These are phyloP conservation scores for Skeletonema menzelii DNA, from an alignment of 108 stramenopile genomes.

Conservation along the genomic window DNA sequence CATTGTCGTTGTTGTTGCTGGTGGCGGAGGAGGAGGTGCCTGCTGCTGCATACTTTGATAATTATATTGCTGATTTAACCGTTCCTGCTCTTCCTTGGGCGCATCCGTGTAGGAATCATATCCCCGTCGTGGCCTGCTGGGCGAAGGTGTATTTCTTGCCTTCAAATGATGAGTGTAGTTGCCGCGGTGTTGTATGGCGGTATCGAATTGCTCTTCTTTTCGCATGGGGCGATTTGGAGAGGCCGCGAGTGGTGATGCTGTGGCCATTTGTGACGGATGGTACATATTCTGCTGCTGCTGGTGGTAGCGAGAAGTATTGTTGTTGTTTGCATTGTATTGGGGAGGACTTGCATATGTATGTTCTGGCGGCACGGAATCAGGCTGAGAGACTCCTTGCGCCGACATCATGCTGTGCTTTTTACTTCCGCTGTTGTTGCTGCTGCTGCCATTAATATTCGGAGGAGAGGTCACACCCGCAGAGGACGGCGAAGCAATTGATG, in stretches of 20 bases:
- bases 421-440: background rate
- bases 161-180: slow-evolving; percentile 5
- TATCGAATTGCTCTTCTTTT: background rate
- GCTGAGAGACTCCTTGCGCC: background rate
- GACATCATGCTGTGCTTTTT: background rate
- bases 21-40: background rate
- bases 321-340: background rate
- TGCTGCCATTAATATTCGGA: background rate
- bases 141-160: background rate
- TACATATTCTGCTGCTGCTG: background rate
- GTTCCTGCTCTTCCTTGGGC: slow-evolving; percentile 1
- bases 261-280: background rate
- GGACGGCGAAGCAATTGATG: background rate
- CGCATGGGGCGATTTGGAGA: background rate
- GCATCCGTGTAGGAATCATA: slow-evolving; percentile 11
- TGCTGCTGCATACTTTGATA: background rate
- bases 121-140: background rate
- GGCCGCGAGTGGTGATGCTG: background rate
- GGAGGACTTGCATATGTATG: background rate
- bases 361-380: background rate
- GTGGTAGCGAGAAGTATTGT: background rate
- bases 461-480: background rate
- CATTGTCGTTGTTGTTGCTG: background rate
- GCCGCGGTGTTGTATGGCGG: slow-evolving; percentile 1
- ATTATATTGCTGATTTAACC: slow-evolving; percentile 14